phyloP scores from a whole-genome alignment of 306 rosid genomes.

The Lathyrus sativus region DNA sequence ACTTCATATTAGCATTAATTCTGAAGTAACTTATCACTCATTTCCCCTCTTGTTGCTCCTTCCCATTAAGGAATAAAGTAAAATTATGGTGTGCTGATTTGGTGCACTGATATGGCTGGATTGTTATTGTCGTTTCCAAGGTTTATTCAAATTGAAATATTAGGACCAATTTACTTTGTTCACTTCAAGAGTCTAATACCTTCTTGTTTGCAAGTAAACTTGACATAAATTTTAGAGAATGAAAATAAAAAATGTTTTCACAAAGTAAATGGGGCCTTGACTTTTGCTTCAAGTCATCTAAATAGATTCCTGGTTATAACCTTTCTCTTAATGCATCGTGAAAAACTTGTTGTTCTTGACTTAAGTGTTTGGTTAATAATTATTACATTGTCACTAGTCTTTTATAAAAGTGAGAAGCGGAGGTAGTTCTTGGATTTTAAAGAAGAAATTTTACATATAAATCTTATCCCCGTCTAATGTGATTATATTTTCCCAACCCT shows the following conservation, averaged over 20 bases:
- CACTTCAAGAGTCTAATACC: too few relatives aligned
- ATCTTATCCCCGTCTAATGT: background rate
- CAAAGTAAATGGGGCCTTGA: too few relatives aligned
- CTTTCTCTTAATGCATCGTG: background rate
- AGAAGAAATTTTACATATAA: background rate
- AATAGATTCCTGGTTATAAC: background rate
- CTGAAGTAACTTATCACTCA: background rate
- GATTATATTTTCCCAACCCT: background rate
- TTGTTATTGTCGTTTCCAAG: conserved; percentile 11
- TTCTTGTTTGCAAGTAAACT: too few relatives aligned
- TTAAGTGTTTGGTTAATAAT: background rate
- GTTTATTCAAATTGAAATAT: conserved; percentile 19
- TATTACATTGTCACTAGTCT: conserved; percentile 2
- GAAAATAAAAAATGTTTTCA: too few relatives aligned
- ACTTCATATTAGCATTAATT: background rate
- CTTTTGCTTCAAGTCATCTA: background rate
- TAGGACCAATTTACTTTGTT: background rate
- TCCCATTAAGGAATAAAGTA: conserved; percentile 6
- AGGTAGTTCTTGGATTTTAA: background rate
- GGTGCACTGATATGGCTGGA: conserved; percentile 20
- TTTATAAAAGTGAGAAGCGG: background rate
- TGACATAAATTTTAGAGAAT: too few relatives aligned
- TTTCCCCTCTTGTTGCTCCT: background rate
- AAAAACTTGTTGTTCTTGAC: background rate
- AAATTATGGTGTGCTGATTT: background rate